A percentile compares a stretch with the other conserved stretches of the same genome.
phyloP scores from a whole-genome alignment of 371 early-diverging fungal species.

The Mortierella sp. region DNA sequence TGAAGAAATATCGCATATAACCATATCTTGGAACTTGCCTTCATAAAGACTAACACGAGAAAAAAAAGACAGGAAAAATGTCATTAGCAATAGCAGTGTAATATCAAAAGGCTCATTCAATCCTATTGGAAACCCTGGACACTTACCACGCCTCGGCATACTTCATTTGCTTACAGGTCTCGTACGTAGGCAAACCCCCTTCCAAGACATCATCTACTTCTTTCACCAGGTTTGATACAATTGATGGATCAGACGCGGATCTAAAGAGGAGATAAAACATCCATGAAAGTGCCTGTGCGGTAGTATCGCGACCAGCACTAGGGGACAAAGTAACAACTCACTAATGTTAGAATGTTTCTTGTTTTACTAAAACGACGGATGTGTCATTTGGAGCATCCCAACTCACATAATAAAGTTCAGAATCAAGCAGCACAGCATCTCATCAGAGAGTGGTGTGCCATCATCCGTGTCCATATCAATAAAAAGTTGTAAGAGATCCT shows the following conservation, averaged over 20 bases:
- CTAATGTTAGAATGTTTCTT: too few species aligned
- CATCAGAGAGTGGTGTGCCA: constrained; percentile 61
- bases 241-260: constrained; percentile 56
- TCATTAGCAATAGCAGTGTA: too few species aligned
- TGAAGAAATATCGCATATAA: too few species aligned
- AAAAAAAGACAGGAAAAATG: too few species aligned
- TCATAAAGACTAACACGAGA: too few species aligned
- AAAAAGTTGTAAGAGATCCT: constrained; percentile 73
- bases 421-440: constrained; percentile 71
- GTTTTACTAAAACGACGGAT: background rate
- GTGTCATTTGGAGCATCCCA: too few species aligned
- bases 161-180: constrained; percentile 62
- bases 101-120: too few species aligned
- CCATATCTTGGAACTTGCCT: too few species aligned
- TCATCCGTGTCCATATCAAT: constrained; percentile 65
- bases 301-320: constrained; percentile 76
- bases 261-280: constrained; percentile 66
- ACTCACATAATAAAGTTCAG: constrained; percentile 71
- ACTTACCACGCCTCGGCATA: constrained; percentile 74
- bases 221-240: constrained; percentile 62
- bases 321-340: too few species aligned
- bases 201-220: constrained; percentile 62
- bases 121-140: too few species aligned
- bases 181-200: constrained; percentile 59
- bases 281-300: constrained; percentile 81